A percentile compares a stretch with the other conserved stretches of the same genome.
Evolutionary conservation across 768 basidiomycete species (phyloP).

Genomic region (Agrocybe praecox): DNA sequence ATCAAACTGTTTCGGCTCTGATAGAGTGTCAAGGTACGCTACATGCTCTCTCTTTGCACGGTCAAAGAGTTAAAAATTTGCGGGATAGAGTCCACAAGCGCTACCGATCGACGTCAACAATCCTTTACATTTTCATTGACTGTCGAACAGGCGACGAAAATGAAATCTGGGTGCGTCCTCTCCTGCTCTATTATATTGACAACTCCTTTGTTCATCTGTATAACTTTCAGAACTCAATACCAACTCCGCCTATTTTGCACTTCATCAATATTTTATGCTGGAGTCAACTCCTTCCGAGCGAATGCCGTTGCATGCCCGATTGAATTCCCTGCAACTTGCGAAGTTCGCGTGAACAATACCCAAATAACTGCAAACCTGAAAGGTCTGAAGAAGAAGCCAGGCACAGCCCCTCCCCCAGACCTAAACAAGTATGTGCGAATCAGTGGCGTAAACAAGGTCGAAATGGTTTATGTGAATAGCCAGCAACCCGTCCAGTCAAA

Average conservation of each 20-base stretch:
- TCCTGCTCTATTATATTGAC: conserved; percentile 6
- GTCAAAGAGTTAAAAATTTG: conserved; percentile 2
- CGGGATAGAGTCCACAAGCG: conserved; percentile 68
- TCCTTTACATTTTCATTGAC: conserved; percentile 64
- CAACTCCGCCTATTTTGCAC: conserved; percentile 91
- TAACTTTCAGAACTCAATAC: conserved; percentile 55
- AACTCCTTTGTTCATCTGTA: conserved; percentile 6
- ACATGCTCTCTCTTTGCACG: neutral
- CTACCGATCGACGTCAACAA: conserved; percentile 76
- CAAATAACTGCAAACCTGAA: conserved; percentile 77
- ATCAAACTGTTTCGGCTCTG: conserved; percentile 64
- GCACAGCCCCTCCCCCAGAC: conserved; percentile 91
- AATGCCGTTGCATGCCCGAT: conserved; percentile 65
- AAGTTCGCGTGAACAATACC: conserved; percentile 82
- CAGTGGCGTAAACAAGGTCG: conserved; percentile 63
- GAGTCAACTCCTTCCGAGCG: conserved; percentile 54
- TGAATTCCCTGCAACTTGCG: conserved; percentile 91
- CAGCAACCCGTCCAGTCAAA: conserved; percentile 76
- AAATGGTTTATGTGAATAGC: conserved; percentile 91
- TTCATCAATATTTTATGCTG: conserved; percentile 72
- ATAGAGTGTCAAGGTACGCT: conserved; percentile 78
- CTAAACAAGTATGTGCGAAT: conserved; percentile 44
- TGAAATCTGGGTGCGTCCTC: conserved; percentile 55
- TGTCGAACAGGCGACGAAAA: conserved; percentile 62
- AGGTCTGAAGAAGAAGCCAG: conserved; percentile 94